Base-by-base conservation (phyloP, 2,329 filamentous ascomycete species). In the Moelleriella libera region DNA sequence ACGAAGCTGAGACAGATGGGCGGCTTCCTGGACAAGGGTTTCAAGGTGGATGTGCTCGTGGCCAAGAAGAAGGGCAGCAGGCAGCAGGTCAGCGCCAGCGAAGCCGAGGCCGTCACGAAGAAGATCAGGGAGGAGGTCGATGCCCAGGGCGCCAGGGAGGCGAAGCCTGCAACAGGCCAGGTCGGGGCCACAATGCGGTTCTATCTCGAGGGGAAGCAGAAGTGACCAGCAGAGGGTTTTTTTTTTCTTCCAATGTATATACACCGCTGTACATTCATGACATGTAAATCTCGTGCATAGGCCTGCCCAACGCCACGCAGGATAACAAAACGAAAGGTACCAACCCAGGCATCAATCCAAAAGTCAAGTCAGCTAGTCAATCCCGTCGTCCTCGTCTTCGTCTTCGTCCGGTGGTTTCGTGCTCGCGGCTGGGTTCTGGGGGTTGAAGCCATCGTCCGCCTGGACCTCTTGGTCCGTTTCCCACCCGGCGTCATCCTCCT, bases 1-100 rank as follows among this genome's bases (percentile, higher is more conserved):
- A 82, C 85, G 61, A 77, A 82, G 59, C 61, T 92, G 62, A 75
- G 75, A 57, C 78, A 80, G 66, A 62, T 90, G 57, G 66, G 66
- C 51, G 71, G 68, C 47, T 95, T 95, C 60, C 60, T 96, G 59
- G 68, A 62, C 7, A 86, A 87, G 62, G 88, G 88, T 1, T 74
- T 76, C 60, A 80, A 74, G 59, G 87, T 96, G 21, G 83, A 92
- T 60, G 59, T 96, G 9, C 57, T 83, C 47, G 57, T 96, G 45
- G 78, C 79, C n/a, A 62, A 60, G 49, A 76, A 76, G 61, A 89
- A 82, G 71, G 76, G 73, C 55, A 72, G 72, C 49, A 72, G 73
- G 53, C 34, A 37, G 21, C 70, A 74, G 52, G 70, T 70, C 49
- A 79, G 84, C 0, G 57, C 58, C 39, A 76, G 80, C 29, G 82